phyloP scores from a whole-genome alignment of 495 filamentous ascomycete genomes.

The Peziza echinospora region DNA sequence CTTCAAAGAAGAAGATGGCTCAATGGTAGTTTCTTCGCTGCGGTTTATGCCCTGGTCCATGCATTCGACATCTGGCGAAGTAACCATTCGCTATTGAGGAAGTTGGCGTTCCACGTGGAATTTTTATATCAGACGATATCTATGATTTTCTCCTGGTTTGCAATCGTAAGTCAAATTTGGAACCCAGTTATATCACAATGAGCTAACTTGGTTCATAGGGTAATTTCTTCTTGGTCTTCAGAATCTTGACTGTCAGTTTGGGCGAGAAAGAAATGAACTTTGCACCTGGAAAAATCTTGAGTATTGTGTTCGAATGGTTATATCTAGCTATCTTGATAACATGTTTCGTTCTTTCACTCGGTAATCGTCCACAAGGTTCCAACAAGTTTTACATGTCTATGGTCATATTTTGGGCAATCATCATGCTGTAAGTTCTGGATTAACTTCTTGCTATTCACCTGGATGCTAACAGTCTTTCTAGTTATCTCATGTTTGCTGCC shows the following conservation, averaged over 20 bases:
- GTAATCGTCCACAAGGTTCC: slow-evolving; percentile 87
- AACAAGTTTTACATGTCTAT: slow-evolving; percentile 88
- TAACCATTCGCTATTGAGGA: slow-evolving; percentile 68
- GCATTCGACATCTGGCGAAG: slow-evolving; percentile 88
- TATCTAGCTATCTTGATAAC: slow-evolving; percentile 81
- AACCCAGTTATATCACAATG: not conserved
- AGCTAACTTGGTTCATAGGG: slow-evolving; percentile 26
- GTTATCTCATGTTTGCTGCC: slow-evolving; percentile 83
- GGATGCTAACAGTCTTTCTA: slow-evolving; percentile 19
- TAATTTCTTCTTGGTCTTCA: slow-evolving; percentile 98
- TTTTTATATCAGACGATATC: slow-evolving; percentile 85
- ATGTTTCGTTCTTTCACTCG: slow-evolving; percentile 86
- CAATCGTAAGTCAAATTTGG: slow-evolving; percentile 34
- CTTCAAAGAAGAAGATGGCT: slow-evolving; percentile 91
- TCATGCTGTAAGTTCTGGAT: slow-evolving; percentile 52
- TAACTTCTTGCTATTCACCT: not conserved
- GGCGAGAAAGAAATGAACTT: slow-evolving; percentile 44
- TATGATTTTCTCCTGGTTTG: slow-evolving; percentile 99
- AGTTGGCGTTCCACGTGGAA: slow-evolving; percentile 74
- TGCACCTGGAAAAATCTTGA: slow-evolving; percentile 51
- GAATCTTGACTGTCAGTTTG: slow-evolving; percentile 78
- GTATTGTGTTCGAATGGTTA: slow-evolving; percentile 85
- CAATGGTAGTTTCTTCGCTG: slow-evolving; percentile 96
- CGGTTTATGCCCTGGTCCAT: slow-evolving; percentile 83
- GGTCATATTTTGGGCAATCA: slow-evolving; percentile 88